phyloP scores from a whole-genome alignment of 83 land plant species.

The Picea mariana region DNA sequence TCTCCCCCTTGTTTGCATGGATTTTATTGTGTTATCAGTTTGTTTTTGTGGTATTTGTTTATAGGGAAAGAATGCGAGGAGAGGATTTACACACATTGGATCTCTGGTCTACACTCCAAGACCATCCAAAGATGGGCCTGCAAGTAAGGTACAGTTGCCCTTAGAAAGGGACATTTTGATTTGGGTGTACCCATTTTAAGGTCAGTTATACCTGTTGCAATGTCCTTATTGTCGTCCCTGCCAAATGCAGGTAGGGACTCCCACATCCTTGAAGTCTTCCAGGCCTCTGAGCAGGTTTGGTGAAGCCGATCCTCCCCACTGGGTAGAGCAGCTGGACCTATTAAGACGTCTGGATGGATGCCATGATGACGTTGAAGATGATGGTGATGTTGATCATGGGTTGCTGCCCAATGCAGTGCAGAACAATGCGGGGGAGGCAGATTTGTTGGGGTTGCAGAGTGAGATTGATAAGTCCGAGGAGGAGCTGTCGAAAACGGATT shows the following conservation, averaged over 20 bases:
- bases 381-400: no score
- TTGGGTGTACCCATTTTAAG: not conserved
- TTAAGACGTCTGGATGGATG: not conserved
- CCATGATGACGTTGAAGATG: not conserved
- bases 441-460: not conserved
- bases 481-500: not conserved
- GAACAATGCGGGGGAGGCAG: not conserved
- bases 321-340: not conserved
- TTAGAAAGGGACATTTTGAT: not conserved
- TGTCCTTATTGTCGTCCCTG: not conserved
- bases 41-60: no score
- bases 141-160: not conserved
- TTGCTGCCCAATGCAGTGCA: not conserved
- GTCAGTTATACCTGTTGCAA: not conserved
- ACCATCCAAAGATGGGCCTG: not conserved
- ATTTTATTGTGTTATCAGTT: no score
- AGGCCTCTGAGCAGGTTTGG: not conserved
- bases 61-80: not conserved
- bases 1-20: no score
- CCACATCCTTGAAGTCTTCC: not conserved
- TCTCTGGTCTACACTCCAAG: constrained; percentile 10
- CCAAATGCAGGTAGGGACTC: not conserved
- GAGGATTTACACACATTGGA: constrained; percentile 4
- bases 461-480: not conserved
- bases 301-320: not conserved